Base-by-base conservation (phyloP, 495 filamentous ascomycete species). In the Hypoxylon lenormandii region DNA sequence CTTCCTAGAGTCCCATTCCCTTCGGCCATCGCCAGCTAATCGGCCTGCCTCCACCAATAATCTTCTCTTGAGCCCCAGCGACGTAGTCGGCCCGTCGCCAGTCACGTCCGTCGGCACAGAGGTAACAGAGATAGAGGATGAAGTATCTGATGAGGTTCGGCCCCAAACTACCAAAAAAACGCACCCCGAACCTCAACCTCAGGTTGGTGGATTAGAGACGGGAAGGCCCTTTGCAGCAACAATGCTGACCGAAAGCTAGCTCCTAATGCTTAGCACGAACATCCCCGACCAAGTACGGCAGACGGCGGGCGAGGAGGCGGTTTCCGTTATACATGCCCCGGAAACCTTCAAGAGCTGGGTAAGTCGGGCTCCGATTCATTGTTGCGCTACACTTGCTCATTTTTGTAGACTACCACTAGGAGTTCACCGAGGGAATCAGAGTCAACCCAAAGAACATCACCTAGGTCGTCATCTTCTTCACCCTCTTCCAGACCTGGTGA, bases 291-390 rank as follows among this genome's bases (percentile, higher is more conserved):
- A 84, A 19, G 73, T 83, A 60, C 83, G 83, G 70, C 79, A 81
- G 58, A 81, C 84, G 19, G 80, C 83, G 37, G 86, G 88, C 63
- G 89, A 94, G 59, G 92, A 94, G 53, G 86, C 91, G 19, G 83
- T 89, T 60, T 96, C 93, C 2, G 93, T 95, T 49, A 96, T 97
- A 70, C 92, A 96, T 80, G 92, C 90, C 18, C 93, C 93, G 3
- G 79, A 90, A 68, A 90, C 89, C 38, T 96, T 93, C 78, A 83
- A 86, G 50, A 84, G 85, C 56, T 94, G 94, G 85, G 91, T 94
- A 72, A 80, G 89, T 79, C 36, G 21, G 5, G 33, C 16, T 53
- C 13, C 48, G 7, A 23, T 22, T 33, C 28, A 30, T 26, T 18
- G 6, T 38, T 57, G 33, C 21, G 15, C 16, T 19, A 28, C 23